These are phyloP conservation scores for Dianthus caryophyllus DNA, from an alignment of 148 eudicot species.

Conservation along the genomic window DNA sequence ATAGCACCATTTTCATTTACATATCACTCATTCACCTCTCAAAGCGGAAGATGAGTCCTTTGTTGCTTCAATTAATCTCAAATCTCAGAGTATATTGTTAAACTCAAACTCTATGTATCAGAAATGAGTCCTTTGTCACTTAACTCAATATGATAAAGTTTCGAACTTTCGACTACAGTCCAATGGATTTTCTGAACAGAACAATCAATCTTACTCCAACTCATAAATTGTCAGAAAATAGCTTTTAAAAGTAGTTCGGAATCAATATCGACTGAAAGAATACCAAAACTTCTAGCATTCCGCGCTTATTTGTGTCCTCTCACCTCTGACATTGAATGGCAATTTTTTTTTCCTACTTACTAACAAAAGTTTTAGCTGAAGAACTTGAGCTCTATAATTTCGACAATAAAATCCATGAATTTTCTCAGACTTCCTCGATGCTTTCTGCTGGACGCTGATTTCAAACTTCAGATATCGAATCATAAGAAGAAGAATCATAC, in stretches of 20 bases:
- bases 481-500: slow-evolving; percentile 35
- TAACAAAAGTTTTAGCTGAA: no score
- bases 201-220: not conserved
- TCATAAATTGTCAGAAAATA: not conserved
- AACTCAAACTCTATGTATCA: not conserved
- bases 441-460: not conserved
- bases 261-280: not conserved
- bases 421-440: not conserved
- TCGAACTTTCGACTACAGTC: not conserved
- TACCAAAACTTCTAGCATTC: not conserved
- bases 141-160: no score
- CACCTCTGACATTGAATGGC: no score
- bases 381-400: no score
- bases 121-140: no score
- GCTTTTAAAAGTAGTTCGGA: not conserved
- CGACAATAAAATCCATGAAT: no score
- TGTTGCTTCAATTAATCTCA: not conserved
- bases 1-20: not conserved
- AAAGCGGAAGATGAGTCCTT: not conserved
- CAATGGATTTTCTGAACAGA: not conserved
- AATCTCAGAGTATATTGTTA: not conserved
- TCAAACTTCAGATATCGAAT: not conserved
- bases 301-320: no score
- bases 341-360: no score
- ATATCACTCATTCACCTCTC: not conserved